Evolutionary conservation across 2,329 filamentous ascomycete genomes (phyloP).

Genomic region (Biscogniauxia mediterranea): DNA sequence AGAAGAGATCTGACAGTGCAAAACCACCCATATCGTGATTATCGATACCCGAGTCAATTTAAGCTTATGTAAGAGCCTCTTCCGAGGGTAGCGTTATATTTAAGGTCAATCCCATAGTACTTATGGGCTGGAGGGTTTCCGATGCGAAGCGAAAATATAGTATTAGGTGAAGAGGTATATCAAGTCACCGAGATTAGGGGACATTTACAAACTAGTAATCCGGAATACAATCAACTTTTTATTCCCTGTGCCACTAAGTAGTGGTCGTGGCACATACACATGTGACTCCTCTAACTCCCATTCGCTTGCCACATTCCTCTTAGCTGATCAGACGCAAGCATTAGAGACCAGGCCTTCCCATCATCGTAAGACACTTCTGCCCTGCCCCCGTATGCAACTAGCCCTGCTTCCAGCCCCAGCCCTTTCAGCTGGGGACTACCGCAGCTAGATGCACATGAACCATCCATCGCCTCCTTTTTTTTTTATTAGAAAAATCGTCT

Average conservation of each 20-base stretch:
- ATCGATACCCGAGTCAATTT: no score
- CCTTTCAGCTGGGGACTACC: conserved; percentile 8
- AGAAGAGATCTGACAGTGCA: no score
- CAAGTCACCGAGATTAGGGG: neutral
- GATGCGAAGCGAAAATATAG: conserved; percentile 8
- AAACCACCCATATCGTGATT: no score
- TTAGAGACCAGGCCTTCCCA: conserved; percentile 16
- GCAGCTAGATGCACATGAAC: conserved; percentile 12
- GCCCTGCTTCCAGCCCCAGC: conserved; percentile 10
- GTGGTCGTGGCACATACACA: conserved; percentile 12
- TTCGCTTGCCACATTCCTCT: conserved; percentile 22
- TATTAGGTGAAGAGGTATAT: neutral
- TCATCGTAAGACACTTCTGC: conserved; percentile 14
- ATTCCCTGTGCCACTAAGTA: conserved; percentile 2
- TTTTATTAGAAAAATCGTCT: conserved; percentile 20
- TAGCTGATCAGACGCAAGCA: conserved; percentile 14
- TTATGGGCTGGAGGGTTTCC: neutral
- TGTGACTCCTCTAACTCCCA: conserved; percentile 19
- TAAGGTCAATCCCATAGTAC: no score
- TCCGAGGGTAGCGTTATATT: no score
- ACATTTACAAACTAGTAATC: conserved; percentile 4
- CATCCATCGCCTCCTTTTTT: conserved; percentile 12
- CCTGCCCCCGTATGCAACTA: conserved; percentile 4
- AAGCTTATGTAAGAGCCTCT: no score
- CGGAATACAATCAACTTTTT: conserved; percentile 2